Conservation (phyloP, 108 stramenopile species). For the Skeletonema costatum region DNA sequence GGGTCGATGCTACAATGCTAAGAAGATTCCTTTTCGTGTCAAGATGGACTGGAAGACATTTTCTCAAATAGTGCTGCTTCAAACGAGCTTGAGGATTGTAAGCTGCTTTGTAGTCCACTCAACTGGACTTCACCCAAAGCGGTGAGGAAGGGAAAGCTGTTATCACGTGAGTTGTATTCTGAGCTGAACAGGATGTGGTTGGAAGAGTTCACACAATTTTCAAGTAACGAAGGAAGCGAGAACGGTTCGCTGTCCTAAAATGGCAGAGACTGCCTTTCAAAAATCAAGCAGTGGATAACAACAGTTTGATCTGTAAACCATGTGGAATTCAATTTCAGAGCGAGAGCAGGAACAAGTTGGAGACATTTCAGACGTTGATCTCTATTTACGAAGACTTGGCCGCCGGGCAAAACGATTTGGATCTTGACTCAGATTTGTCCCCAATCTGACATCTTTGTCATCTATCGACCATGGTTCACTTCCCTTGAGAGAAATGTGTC, state of each 20-base stretch:
- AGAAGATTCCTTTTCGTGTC: slow-evolving; percentile 58
- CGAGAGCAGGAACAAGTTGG: slow-evolving; percentile 25
- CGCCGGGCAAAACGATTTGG: slow-evolving; percentile 33
- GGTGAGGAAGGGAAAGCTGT: slow-evolving; percentile 63
- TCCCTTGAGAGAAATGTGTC: slow-evolving; percentile 25
- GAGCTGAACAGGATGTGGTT: slow-evolving; percentile 26
- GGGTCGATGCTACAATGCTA: slow-evolving; percentile 60
- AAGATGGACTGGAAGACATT: slow-evolving; percentile 53
- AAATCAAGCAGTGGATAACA: slow-evolving; percentile 5
- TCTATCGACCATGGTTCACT: slow-evolving; percentile 39
- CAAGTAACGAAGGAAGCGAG: slow-evolving; percentile 8
- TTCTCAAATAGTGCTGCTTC: slow-evolving; percentile 19
- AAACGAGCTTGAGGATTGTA: not conserved
- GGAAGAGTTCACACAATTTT: slow-evolving; percentile 33
- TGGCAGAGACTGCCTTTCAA: slow-evolving; percentile 11
- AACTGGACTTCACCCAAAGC: slow-evolving; percentile 49
- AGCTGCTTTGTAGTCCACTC: slow-evolving; percentile 65
- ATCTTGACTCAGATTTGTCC: not conserved
- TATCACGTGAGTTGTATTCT: slow-evolving; percentile 52
- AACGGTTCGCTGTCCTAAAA: not conserved
- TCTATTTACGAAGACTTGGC: slow-evolving; percentile 29
- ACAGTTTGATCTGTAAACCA: not conserved
- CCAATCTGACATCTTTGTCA: slow-evolving; percentile 16
- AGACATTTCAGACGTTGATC: slow-evolving; percentile 18
- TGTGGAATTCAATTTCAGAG: slow-evolving; percentile 31